Conservation (phyloP, 2,329 filamentous ascomycete species). For the Colletotrichum tabaci region DNA sequence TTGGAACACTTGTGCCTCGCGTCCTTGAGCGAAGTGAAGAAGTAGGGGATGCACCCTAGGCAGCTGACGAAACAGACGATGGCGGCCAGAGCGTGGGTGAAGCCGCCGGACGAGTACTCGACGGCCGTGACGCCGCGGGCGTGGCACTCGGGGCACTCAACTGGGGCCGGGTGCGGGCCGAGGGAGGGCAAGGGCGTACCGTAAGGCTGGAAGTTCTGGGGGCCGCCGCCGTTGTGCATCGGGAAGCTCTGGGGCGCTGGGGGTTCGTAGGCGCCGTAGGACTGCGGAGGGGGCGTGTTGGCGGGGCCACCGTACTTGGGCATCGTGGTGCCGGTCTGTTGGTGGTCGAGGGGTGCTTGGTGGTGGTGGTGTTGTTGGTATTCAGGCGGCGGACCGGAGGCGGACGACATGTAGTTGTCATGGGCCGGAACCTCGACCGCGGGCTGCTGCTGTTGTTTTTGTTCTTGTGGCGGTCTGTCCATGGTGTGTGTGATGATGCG, state of each 20-base stretch:
- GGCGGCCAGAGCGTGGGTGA: constrained; percentile 45
- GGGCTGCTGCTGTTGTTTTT: neutral
- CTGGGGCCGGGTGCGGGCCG: constrained; percentile 41
- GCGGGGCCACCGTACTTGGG: constrained; percentile 36
- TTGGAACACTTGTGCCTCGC: constrained; percentile 45
- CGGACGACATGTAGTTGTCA: constrained; percentile 18
- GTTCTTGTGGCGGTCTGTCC: constrained; percentile 23
- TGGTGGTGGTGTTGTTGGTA: constrained; percentile 10
- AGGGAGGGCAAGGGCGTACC: constrained; percentile 44
- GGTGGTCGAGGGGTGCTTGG: constrained; percentile 1
- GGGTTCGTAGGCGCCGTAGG: constrained; percentile 22
- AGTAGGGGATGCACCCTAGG: constrained; percentile 46
- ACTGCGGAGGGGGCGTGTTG: neutral
- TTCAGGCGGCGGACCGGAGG: constrained; percentile 17
- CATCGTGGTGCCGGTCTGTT: constrained; percentile 25
- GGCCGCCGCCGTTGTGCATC: constrained; percentile 27
- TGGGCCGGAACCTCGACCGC: constrained; percentile 10
- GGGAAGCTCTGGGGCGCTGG: constrained; percentile 18
- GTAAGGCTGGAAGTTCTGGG: constrained; percentile 40
- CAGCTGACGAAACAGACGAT: constrained; percentile 44
- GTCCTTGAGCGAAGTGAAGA: constrained; percentile 45
- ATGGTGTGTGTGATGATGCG: constrained; percentile 3
- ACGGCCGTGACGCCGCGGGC: constrained; percentile 44
- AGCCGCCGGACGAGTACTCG: constrained; percentile 43
- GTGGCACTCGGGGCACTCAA: constrained; percentile 45